Evolutionary conservation across 192 early-diverging fungal species (phyloP).

Genomic region (Lobosporangium transversale): DNA sequence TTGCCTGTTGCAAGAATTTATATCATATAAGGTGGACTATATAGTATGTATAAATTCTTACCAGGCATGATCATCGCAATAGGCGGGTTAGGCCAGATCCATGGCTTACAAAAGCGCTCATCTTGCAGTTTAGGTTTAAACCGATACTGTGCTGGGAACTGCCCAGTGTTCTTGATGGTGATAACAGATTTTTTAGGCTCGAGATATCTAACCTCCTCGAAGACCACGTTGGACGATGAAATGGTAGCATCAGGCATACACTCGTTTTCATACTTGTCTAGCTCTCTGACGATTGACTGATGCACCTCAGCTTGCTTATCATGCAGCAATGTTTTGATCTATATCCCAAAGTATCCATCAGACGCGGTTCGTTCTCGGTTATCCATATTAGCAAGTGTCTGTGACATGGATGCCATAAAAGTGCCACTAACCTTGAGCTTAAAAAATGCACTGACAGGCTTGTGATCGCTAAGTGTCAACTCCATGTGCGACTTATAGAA

Average conservation of each 20-base stretch:
- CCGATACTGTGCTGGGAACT: constrained; percentile 76
- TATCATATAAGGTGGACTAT: too few relatives aligned
- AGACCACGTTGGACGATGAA: constrained; percentile 67
- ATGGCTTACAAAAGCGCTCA: constrained; percentile 67
- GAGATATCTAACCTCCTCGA: constrained; percentile 75
- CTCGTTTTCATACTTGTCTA: constrained; percentile 87
- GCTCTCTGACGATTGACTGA: constrained; percentile 72
- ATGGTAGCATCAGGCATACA: constrained; percentile 74
- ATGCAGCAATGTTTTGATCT: constrained; percentile 69
- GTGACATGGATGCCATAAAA: too few relatives aligned
- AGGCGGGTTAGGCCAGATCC: constrained; percentile 75
- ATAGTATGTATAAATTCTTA: constrained; percentile 29
- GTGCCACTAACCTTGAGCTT: constrained; percentile 73
- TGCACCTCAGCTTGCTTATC: constrained; percentile 65
- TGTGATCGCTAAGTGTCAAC: constrained; percentile 86
- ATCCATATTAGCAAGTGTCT: too few relatives aligned
- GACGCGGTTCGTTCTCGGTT: too few relatives aligned
- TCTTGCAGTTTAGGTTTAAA: constrained; percentile 79
- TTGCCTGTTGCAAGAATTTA: too few relatives aligned
- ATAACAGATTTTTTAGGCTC: constrained; percentile 62
- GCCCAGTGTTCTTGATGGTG: constrained; percentile 77
- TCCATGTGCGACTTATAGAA: constrained; percentile 72
- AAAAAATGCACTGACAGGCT: constrained; percentile 85
- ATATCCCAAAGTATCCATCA: too few relatives aligned
- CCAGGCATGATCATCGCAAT: constrained; percentile 81